Evolutionary conservation across 768 basidiomycete genomes (phyloP).

Genomic region (Strobilomyces confusus): DNA sequence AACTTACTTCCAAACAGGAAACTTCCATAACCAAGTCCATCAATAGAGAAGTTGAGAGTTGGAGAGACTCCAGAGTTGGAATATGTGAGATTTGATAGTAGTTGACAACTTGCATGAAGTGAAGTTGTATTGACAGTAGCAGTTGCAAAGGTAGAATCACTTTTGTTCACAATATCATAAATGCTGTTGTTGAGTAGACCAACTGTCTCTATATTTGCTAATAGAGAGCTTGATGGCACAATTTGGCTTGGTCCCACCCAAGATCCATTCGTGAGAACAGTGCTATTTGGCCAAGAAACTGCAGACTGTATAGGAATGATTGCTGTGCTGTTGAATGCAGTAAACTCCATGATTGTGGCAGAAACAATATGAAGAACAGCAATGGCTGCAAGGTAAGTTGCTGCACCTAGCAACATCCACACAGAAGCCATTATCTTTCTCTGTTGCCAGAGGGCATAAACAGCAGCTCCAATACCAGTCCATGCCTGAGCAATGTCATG

Average conservation of each 20-base stretch:
- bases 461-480: slow-evolving; percentile 21
- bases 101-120: background rate
- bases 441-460: slow-evolving; percentile 15
- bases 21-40: background rate
- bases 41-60: background rate
- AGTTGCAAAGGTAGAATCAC: background rate
- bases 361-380: slow-evolving; percentile 19
- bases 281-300: slow-evolving; percentile 4
- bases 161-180: background rate
- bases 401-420: slow-evolving; percentile 8
- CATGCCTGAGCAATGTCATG: slow-evolving; percentile 22
- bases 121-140: background rate
- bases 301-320: background rate
- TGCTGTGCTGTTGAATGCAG: slow-evolving; percentile 7
- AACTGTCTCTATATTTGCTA: background rate
- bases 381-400: slow-evolving; percentile 15
- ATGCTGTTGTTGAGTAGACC: slow-evolving; percentile 2
- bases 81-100: slow-evolving; percentile 3
- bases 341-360: slow-evolving; percentile 18
- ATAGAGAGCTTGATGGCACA: background rate
- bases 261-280: background rate
- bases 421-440: slow-evolving; percentile 9
- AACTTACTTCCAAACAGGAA: too few species aligned
- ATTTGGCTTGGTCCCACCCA: background rate
- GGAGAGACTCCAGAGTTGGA: too few species aligned